Base-by-base conservation (phyloP, 192 early-diverging fungal genomes). In the Coemansia sp. region DNA sequence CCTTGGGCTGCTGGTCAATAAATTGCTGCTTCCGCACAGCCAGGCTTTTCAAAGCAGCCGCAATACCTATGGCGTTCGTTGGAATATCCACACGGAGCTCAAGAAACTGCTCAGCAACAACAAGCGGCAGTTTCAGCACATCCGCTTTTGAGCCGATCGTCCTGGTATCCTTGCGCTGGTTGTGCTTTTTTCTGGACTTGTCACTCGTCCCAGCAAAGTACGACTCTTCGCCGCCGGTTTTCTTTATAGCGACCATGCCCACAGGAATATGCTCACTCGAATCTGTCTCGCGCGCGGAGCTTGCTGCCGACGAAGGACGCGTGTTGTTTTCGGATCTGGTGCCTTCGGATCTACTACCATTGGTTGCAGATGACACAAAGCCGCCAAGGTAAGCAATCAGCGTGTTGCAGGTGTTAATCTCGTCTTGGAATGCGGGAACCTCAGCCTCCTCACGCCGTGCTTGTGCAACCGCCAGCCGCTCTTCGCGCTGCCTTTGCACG, bases 401-500 rank as follows among this genome's bases (percentile, higher is more conserved):
- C 57, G 86, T 87, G 61, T 89, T 88, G 85, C 94, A 95, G 54
- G 83, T 85, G 74, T 83, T 70, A 68, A 98, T 95, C 75, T 98
- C 95, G 70, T 85, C 84, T 55, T 87, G 81, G 83, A 87, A 98
- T 6, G 95, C 94, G 30, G 93, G 93, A 27, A 92, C 79, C 60
- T 93, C 89, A 39, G 95, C 95, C 54, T 88, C 81, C 67, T 96
- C 95, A 52, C 87, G 88, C 74, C 94, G 91, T 63, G 87, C 77
- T 71, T 90, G 84, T 11, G 91, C 91, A 52, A 86, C 71, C 42
- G 80, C 87, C 60, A 87, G 66, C n/a, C 90, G 86, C 71, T 88
- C 86, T 60, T 88, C 87, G 57, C 85, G 82, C 64, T 87, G 83
- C 65, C 89, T 85, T 59, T 86, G 86, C 63, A 87, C 83, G 68